Evolutionary conservation across 306 rosid genomes (phyloP).

Genomic region (Quercus gilva): DNA sequence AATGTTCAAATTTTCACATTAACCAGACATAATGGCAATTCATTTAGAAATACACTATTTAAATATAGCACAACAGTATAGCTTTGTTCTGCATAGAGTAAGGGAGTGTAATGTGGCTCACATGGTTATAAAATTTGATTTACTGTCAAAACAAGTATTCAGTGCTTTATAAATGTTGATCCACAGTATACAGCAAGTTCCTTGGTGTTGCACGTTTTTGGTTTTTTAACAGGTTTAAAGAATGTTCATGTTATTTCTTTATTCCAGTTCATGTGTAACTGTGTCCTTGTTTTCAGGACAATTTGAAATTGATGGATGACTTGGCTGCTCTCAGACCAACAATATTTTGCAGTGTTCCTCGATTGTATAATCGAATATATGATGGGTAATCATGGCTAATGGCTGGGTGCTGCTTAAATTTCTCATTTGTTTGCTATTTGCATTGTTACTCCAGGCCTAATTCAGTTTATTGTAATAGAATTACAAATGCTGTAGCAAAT

Average conservation of each 20-base stretch:
- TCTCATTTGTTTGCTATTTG: constrained; percentile 6
- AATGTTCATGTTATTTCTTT: background rate
- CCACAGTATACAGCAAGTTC: background rate
- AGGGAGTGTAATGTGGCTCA: background rate
- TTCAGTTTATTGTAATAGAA: constrained; percentile 38
- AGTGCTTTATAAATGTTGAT: background rate
- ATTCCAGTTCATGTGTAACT: constrained; percentile 24
- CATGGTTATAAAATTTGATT: background rate
- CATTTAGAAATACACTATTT: background rate
- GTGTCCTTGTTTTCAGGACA: constrained; percentile 55
- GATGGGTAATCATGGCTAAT: constrained; percentile 59
- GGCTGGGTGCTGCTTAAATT: constrained; percentile 2
- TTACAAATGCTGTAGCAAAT: constrained; percentile 75
- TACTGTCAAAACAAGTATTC: background rate
- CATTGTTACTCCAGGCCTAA: background rate
- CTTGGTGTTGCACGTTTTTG: background rate
- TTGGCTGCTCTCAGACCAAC: constrained; percentile 85
- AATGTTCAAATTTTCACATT: background rate
- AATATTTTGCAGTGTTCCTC: constrained; percentile 91
- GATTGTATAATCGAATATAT: constrained; percentile 93
- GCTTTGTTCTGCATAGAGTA: background rate
- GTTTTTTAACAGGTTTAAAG: background rate
- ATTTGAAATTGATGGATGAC: constrained; percentile 90
- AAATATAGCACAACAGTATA: background rate
- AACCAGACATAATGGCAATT: background rate